These are phyloP conservation scores for Neodidymelliopsis sp. DNA, from an alignment of 2,329 filamentous ascomycete species.

Conservation along the genomic window DNA sequence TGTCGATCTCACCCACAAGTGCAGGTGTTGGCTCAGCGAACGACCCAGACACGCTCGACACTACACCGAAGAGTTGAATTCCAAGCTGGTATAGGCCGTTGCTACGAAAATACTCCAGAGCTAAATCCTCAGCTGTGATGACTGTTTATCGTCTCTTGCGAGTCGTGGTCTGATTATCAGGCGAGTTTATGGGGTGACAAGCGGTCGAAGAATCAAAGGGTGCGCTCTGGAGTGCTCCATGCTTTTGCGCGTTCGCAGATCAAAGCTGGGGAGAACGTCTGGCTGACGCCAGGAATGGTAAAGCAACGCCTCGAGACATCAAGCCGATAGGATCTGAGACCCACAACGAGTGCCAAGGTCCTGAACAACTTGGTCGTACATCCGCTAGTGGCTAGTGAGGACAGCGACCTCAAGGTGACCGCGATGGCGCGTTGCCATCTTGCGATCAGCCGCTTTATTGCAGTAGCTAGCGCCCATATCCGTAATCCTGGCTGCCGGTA, in stretches of 20 bases:
- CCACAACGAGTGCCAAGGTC: slow-evolving; percentile 12
- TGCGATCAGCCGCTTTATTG: slow-evolving; percentile 12
- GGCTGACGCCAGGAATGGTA: slow-evolving; percentile 12
- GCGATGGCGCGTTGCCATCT: slow-evolving; percentile 4
- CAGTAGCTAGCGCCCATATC: slow-evolving; percentile 32
- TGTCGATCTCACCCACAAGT: slow-evolving; percentile 11
- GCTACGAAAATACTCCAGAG: background rate
- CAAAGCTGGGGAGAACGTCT: slow-evolving; percentile 10
- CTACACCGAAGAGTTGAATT: background rate
- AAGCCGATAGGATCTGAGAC: slow-evolving; percentile 10
- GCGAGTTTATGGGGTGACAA: slow-evolving; percentile 20
- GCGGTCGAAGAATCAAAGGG: slow-evolving; percentile 2
- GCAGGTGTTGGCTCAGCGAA: slow-evolving; percentile 4
- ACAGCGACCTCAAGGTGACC: slow-evolving; percentile 1
- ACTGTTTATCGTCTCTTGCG: background rate
- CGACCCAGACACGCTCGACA: slow-evolving; percentile 3
- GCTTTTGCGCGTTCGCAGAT: slow-evolving; percentile 5
- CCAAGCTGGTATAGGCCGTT: background rate
- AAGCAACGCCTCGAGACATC: slow-evolving; percentile 15
- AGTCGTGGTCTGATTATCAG: slow-evolving; percentile 16
- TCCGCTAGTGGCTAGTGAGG: slow-evolving; percentile 11
- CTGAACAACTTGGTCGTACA: slow-evolving; percentile 11
- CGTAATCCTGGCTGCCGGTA: slow-evolving; percentile 29
- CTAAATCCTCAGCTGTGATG: background rate
- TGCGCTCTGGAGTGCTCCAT: slow-evolving; percentile 1